Percentiles rank a stretch among this genome's conserved stretches.
Conservation (phyloP, 768 basidiomycete species). For the Lanmaoa rubissima region DNA sequence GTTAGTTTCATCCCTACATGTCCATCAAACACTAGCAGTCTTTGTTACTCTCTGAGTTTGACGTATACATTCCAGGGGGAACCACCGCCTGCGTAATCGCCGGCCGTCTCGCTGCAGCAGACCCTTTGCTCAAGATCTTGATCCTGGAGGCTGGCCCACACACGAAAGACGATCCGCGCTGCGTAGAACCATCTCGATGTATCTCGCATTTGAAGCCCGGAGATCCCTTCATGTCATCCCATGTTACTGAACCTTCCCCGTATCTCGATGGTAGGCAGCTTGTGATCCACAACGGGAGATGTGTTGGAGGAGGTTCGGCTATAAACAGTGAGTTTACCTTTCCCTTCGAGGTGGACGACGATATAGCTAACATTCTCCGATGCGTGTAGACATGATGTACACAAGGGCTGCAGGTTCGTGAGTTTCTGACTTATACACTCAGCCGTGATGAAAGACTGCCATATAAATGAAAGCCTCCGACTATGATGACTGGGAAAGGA, state of each 20-base stretch:
- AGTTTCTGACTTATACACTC: background rate
- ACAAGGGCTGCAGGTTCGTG: conserved; percentile 44
- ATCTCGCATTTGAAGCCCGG: conserved; percentile 15
- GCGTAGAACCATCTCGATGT: conserved; percentile 25
- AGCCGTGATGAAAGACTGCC: background rate
- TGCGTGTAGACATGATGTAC: conserved; percentile 45
- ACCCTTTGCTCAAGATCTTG: conserved; percentile 24
- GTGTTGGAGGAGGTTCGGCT: conserved; percentile 33
- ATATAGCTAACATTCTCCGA: background rate
- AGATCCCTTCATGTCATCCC: conserved; percentile 18
- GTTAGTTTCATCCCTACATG: conserved; percentile 28
- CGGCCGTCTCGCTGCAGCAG: conserved; percentile 28
- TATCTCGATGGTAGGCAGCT: conserved; percentile 13
- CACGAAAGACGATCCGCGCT: conserved; percentile 21
- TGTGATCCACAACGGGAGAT: conserved; percentile 23
- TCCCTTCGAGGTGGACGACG: background rate
- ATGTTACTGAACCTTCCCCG: conserved; percentile 16
- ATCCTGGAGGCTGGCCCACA: conserved; percentile 31
- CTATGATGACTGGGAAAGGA: conserved; percentile 38
- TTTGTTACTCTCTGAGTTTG: background rate
- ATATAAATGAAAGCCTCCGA: conserved; percentile 42
- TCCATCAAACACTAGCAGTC: background rate
- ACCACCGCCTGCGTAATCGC: conserved; percentile 35
- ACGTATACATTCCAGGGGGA: conserved; percentile 28
- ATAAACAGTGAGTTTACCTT: conserved; percentile 48